Evolutionary conservation across 2,329 filamentous ascomycete species (phyloP), one percentile per base, ranked within the genome.

Genomic region (Colletotrichum neosansevieriae): DNA sequence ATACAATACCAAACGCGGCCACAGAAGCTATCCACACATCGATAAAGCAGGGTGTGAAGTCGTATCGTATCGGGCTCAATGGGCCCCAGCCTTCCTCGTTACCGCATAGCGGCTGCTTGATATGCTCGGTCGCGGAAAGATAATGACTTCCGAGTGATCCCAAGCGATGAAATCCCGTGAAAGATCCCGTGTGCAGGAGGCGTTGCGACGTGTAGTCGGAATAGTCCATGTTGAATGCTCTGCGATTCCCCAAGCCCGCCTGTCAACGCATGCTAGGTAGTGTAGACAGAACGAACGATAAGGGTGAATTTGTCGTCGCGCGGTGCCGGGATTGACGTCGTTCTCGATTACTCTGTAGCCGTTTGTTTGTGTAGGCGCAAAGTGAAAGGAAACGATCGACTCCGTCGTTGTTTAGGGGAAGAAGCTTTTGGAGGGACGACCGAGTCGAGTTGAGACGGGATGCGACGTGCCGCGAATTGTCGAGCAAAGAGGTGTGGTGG

Each of bases 11-110:
- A 82, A 91, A 97, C 13, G 85, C 85, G 9, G 93, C 93, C 32
- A 97, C 92, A 2, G 86, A 82, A 38, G 92, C 89, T 67, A 98
- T 88, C 89, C 93, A 94, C 21, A 97, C 88, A 78, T 99, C 97
- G 75, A 98, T 90, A 77, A 99, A 99, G 83, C 96, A 99, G 45
- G 96, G 95, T 15, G 96, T 98, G 75, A 99, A 94, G 82, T 99
- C 96, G 80, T 94, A 98, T 78, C 95, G 88, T 73, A 90, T 85
- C 40, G 91, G 90, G 80, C 94, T 98, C 77, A 99, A 78, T 21
- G 96, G 96, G 1, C 97, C 97, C 96, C 96, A 99, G 75, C 96
- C 97, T 81, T 98, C 95, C 62, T 86, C 84, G 80, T 97, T 96
- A 78, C 92, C 89, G 82, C 95, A 98, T 79, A 98, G 84, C 66